These are phyloP conservation scores for Naegleria lovaniensis DNA, from an alignment of 208 protist genomes.

Conservation along the genomic window DNA sequence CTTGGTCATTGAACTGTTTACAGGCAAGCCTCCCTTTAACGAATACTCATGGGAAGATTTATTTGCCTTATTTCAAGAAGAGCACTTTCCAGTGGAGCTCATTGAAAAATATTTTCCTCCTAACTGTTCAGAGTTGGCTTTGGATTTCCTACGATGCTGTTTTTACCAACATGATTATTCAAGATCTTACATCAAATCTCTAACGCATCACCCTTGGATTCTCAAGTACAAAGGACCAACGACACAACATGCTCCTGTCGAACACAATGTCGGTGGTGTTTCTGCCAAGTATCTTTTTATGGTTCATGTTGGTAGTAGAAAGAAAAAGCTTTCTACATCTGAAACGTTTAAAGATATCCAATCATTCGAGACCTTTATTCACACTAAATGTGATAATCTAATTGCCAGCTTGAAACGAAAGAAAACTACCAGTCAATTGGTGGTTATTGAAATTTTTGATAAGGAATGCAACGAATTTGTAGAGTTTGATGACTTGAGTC, in stretches of 20 bases:
- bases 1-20: slow-evolving; percentile 80
- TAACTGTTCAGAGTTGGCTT: background rate
- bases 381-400: background rate
- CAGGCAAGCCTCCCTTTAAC: slow-evolving; percentile 77
- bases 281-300: background rate
- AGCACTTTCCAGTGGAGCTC: background rate
- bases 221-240: background rate
- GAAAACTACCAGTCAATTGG: background rate
- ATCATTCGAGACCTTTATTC: background rate
- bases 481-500: background rate
- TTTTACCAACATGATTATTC: background rate
- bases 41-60: slow-evolving; percentile 46
- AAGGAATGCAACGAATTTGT: background rate
- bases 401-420: background rate
- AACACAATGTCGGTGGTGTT: background rate
- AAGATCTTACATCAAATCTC: background rate
- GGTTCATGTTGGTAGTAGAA: background rate
- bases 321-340: background rate
- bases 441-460: background rate
- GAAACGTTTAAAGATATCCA: background rate
- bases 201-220: slow-evolving; percentile 11
- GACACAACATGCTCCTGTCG: background rate
- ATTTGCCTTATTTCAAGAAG: background rate
- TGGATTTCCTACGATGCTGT: background rate
- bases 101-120: background rate